These are phyloP conservation scores for Eutrema japonicum DNA, from an alignment of 345 rosid genomes.

Conservation along the genomic window DNA sequence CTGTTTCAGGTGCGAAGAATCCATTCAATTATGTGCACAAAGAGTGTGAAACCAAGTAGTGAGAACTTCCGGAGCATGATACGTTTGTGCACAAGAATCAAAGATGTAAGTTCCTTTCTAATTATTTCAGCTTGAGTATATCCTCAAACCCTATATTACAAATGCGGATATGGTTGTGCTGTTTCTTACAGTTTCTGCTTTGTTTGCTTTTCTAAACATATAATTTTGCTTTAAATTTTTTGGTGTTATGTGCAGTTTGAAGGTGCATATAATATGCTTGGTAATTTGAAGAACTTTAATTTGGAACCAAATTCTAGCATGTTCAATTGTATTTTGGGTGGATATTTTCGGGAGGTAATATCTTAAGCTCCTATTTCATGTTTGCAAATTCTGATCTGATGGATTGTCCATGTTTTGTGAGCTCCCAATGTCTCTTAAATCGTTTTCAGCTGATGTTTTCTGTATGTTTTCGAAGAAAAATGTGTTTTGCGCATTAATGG, in stretches of 20 bases:
- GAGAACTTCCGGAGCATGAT: constrained; percentile 78
- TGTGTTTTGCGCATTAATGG: constrained; percentile 50
- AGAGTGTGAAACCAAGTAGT: constrained; percentile 60
- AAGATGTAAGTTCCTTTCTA: constrained; percentile 65
- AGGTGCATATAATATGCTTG: constrained; percentile 75
- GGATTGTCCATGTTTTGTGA: not conserved
- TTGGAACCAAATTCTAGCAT: constrained; percentile 63
- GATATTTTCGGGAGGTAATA: constrained; percentile 78
- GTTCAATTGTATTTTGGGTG: constrained; percentile 79
- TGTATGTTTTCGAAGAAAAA: constrained; percentile 61
- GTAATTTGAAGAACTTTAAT: constrained; percentile 59
- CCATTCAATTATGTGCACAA: constrained; percentile 56
- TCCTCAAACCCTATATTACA: constrained; percentile 16
- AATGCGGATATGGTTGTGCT: constrained; percentile 3
- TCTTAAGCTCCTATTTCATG: constrained; percentile 12
- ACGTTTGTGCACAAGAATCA: constrained; percentile 65
- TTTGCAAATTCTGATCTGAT: constrained; percentile 6
- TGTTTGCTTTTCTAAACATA: constrained; percentile 21
- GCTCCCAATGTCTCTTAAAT: not conserved
- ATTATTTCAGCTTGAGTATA: constrained; percentile 24
- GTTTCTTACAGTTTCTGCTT: constrained; percentile 15
- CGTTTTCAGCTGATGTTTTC: constrained; percentile 6
- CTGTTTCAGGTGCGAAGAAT: constrained; percentile 64
- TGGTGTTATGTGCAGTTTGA: constrained; percentile 58
- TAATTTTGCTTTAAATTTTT: not conserved